A percentile compares a stretch with the other conserved stretches of the same genome.
phyloP scores from a whole-genome alignment of 2,329 filamentous ascomycete species.

The Fusarium sp. region DNA sequence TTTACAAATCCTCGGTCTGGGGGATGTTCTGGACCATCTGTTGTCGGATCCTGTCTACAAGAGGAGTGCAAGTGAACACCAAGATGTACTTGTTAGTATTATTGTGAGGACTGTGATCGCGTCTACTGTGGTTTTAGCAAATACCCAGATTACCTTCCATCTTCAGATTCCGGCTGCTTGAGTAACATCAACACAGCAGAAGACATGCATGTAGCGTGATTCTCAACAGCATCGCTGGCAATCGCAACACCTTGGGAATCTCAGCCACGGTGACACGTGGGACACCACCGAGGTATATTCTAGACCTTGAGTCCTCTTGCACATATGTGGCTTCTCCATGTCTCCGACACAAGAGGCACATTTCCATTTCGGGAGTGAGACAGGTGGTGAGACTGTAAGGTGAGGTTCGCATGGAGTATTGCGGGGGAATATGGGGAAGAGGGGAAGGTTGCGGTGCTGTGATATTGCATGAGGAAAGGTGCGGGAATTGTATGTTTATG shows the following conservation, averaged over 20 bases:
- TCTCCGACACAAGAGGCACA: slow-evolving; percentile 13
- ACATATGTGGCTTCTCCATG: neutral
- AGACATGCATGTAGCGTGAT: slow-evolving; percentile 23
- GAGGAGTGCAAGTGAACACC: neutral
- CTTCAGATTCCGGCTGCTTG: neutral
- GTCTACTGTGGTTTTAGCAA: neutral
- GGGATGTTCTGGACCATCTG: neutral
- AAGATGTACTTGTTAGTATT: neutral
- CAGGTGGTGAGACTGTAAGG: slow-evolving; percentile 31
- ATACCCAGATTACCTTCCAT: neutral
- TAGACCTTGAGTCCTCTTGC: neutral
- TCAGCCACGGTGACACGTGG: slow-evolving; percentile 17
- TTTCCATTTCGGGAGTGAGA: slow-evolving; percentile 23
- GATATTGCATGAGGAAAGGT: neutral
- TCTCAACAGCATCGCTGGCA: neutral
- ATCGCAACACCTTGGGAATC: slow-evolving; percentile 16
- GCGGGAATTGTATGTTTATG: slow-evolving; percentile 20
- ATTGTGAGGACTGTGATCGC: neutral
- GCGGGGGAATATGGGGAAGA: slow-evolving; percentile 38
- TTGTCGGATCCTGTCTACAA: neutral
- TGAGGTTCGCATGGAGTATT: slow-evolving; percentile 29
- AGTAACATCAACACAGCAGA: neutral
- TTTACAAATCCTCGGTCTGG: neutral
- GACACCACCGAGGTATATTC: slow-evolving; percentile 12
- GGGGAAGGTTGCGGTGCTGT: neutral